Percentiles rank a stretch among this genome's conserved stretches.
These are phyloP conservation scores for Tolypocladium pustulatum DNA, from an alignment of 2,329 filamentous ascomycete species.

Conservation along the genomic window DNA sequence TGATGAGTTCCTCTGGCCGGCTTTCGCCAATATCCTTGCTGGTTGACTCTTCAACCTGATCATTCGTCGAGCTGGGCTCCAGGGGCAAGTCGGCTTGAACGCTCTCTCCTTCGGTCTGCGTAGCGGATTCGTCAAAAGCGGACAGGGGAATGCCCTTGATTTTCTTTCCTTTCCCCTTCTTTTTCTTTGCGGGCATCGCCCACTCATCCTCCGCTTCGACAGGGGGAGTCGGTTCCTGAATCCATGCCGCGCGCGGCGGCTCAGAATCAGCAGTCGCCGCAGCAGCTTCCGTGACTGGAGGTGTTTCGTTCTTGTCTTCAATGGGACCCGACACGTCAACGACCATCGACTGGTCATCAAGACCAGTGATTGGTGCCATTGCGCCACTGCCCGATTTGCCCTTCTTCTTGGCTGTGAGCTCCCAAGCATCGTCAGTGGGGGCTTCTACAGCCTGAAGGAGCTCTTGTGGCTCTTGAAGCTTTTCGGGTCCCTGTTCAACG, in stretches of 20 bases:
- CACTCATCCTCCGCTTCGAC: conserved; percentile 5
- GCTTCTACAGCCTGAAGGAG: background rate
- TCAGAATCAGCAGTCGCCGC: background rate
- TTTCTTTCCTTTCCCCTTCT: conserved; percentile 25
- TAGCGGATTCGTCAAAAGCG: background rate
- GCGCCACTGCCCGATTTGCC: background rate
- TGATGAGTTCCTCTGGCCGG: background rate
- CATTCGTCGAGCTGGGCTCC: background rate
- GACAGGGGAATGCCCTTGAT: conserved; percentile 6
- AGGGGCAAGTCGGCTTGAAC: background rate
- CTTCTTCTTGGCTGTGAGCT: conserved; percentile 26
- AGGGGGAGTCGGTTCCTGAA: background rate
- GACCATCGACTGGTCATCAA: conserved; percentile 6
- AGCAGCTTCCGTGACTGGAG: background rate
- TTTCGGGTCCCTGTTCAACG: background rate
- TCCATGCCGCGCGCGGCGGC: background rate
- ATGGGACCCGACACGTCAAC: no score
- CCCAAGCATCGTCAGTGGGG: conserved; percentile 12
- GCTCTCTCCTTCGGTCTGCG: background rate
- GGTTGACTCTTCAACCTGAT: background rate
- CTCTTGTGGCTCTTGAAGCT: conserved; percentile 2
- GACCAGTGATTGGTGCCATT: conserved; percentile 1
- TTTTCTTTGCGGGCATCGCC: conserved; percentile 11
- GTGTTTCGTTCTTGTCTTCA: background rate
- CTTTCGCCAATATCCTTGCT: background rate